Percentiles rank a stretch among this genome's conserved stretches.
These are phyloP conservation scores for Phytophthora hybrid DNA, from an alignment of 352 stramenopile genomes.

Conservation along the genomic window DNA sequence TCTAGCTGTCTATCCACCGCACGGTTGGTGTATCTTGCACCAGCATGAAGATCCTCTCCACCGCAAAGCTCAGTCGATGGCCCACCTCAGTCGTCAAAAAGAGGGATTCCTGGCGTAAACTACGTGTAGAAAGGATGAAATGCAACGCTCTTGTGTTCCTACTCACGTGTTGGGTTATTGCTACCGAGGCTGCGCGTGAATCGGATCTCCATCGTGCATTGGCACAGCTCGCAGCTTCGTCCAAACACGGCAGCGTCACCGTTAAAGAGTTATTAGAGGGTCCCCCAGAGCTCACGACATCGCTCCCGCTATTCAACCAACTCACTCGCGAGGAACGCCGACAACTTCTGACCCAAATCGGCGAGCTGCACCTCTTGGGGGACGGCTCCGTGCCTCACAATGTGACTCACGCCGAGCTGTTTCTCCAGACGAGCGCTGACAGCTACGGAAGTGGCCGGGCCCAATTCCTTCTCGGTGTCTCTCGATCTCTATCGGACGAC, in stretches of 20 bases:
- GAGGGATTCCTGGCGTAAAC: neutral
- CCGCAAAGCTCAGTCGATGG: slow-evolving; percentile 8
- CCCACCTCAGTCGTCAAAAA: slow-evolving; percentile 33
- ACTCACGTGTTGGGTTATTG: slow-evolving; percentile 13
- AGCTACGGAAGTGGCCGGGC: slow-evolving; percentile 34
- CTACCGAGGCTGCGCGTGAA: slow-evolving; percentile 15
- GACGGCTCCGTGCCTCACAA: slow-evolving; percentile 23
- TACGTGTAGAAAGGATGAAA: slow-evolving; percentile 11
- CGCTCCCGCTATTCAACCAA: slow-evolving; percentile 35
- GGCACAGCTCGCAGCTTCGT: slow-evolving; percentile 22
- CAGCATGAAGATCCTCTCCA: slow-evolving; percentile 32
- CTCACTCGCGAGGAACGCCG: slow-evolving; percentile 29
- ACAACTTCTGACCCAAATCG: slow-evolving; percentile 48
- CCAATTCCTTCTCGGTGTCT: slow-evolving; percentile 58
- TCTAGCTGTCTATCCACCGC: slow-evolving; percentile 15
- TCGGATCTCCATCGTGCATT: slow-evolving; percentile 25
- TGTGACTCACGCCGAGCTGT: slow-evolving; percentile 31
- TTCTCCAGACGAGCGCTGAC: slow-evolving; percentile 54
- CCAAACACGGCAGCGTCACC: neutral
- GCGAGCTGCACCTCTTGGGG: slow-evolving; percentile 46
- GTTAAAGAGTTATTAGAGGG: slow-evolving; percentile 30
- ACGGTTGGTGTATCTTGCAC: slow-evolving; percentile 14
- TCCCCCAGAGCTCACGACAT: slow-evolving; percentile 22
- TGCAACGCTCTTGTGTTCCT: slow-evolving; percentile 20
- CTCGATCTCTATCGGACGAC: slow-evolving; percentile 30